These are phyloP conservation scores for Umbelopsis ramanniana DNA, from an alignment of 192 early-diverging fungal species.

Conservation along the genomic window DNA sequence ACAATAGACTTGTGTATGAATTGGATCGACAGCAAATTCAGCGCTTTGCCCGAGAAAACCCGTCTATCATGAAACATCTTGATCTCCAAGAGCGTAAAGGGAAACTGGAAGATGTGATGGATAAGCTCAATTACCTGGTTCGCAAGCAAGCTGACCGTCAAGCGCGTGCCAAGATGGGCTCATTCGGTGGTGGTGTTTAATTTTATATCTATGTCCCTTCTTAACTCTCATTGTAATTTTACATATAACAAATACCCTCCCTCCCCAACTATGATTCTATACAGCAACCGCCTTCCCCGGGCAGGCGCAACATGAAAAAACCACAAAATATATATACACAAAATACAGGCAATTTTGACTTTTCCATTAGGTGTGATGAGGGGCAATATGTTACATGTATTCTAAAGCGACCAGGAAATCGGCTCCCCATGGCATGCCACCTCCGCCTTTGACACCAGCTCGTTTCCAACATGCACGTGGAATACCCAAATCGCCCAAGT, in stretches of 20 bases:
- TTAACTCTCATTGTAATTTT: background rate
- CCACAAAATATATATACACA: too few relatives aligned
- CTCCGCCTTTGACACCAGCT: constrained; percentile 51
- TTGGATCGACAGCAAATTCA: constrained; percentile 78
- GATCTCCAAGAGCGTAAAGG: constrained; percentile 82
- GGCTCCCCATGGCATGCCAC: constrained; percentile 62
- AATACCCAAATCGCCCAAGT: constrained; percentile 78
- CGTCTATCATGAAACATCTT: constrained; percentile 80
- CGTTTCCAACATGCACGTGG: constrained; percentile 69
- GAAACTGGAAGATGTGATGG: constrained; percentile 83
- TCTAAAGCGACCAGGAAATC: constrained; percentile 61
- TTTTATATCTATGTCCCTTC: background rate
- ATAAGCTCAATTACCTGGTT: constrained; percentile 65
- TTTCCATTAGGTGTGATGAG: background rate
- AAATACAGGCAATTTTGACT: background rate
- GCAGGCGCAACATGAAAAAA: too few relatives aligned
- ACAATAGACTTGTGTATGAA: constrained; percentile 89
- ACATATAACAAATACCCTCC: background rate
- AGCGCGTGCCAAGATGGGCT: constrained; percentile 32
- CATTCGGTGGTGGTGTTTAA: constrained; percentile 7
- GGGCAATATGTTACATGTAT: constrained; percentile 37
- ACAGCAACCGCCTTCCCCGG: background rate
- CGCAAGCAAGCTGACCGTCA: constrained; percentile 58
- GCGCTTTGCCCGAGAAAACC: constrained; percentile 92
- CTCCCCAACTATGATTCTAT: background rate